Percentiles rank a stretch among this genome's conserved stretches.
These are phyloP conservation scores for Diplodia scrobiculata DNA, from an alignment of 2,329 filamentous ascomycete species.

Conservation along the genomic window DNA sequence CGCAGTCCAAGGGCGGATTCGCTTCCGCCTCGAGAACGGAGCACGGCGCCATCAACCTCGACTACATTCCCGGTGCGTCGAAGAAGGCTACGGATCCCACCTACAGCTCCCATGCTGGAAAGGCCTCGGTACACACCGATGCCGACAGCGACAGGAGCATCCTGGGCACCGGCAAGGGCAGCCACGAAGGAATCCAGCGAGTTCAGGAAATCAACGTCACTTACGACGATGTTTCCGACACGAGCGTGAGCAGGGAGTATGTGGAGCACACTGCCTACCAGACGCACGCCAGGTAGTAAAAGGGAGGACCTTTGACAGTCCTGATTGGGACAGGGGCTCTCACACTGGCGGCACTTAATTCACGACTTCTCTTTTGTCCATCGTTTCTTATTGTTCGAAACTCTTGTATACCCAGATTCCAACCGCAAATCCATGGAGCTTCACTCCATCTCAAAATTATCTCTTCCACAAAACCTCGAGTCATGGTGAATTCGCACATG, in stretches of 20 bases:
- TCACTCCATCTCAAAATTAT: background rate
- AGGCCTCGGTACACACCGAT: conserved; percentile 8
- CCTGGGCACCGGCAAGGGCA: conserved; percentile 21
- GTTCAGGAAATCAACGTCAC: conserved; percentile 28
- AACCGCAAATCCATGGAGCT: background rate
- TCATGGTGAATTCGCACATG: background rate
- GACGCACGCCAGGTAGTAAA: background rate
- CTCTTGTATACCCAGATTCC: background rate
- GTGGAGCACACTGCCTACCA: background rate
- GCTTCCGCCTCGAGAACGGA: background rate
- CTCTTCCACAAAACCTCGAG: background rate
- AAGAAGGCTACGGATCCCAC: background rate
- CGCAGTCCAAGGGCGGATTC: conserved; percentile 15
- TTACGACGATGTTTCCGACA: conserved; percentile 19
- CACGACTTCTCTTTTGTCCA: background rate
- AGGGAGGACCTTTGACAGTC: background rate
- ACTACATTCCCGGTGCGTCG: conserved; percentile 24
- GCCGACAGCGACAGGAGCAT: conserved; percentile 32
- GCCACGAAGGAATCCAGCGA: conserved; percentile 26
- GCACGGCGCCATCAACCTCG: conserved; percentile 13
- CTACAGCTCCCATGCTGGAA: background rate
- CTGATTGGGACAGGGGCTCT: background rate
- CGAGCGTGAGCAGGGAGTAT: background rate
- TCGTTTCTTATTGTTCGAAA: background rate
- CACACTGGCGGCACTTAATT: background rate